Evolutionary conservation across 768 basidiomycete species (phyloP), one percentile per base, ranked within the genome.

Genomic region (Auricularia sp.): DNA sequence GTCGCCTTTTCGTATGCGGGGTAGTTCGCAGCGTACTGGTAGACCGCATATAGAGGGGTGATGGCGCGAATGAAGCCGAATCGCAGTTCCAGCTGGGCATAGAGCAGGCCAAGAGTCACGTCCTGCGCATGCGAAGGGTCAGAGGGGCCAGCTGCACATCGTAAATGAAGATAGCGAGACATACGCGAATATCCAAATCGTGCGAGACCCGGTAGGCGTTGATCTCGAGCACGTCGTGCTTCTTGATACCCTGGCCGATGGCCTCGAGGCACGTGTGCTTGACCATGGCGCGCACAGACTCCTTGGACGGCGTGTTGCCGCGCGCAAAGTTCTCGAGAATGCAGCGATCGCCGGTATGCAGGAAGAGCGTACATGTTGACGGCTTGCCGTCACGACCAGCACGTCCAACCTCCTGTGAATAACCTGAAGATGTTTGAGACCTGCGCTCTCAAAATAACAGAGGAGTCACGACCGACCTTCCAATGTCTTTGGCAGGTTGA

Each of bases 81-180:
- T n/a, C 81, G 75, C 10, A 83, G 75, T 69, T 83, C 82, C 7
- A 83, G 74, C 62, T 77, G 73, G 3, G 82, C 81, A 68, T 80
- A 82, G 42, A 75, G 75, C 4, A 83, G 72, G 1, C 73, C 75
- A 10, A 83, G 75, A 14, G 78, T 76, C 66, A 78, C 82, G 44
- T 69, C 59, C 80, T 80, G 66, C 2, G 18, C 29, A 42, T 51
- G 14, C 7, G 45, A 24, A 62, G 37, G 39, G 13, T 42, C 13
- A 42, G 39, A 29, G 29, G 29, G 29, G 29, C 29, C 29, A 29
- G 29, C 1, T 29, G 1, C 29, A 29, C 29, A 35, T 3, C 6
- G 42, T 10, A 6, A 45, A 54, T 33, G 34, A 42, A 33, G 13
- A 37, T 44, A 54, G 24, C 29, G 39, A 42, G 45, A 67, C 74